Conservation (phyloP, 2,329 filamentous ascomycete genomes). For the Aspergillus melleus region DNA sequence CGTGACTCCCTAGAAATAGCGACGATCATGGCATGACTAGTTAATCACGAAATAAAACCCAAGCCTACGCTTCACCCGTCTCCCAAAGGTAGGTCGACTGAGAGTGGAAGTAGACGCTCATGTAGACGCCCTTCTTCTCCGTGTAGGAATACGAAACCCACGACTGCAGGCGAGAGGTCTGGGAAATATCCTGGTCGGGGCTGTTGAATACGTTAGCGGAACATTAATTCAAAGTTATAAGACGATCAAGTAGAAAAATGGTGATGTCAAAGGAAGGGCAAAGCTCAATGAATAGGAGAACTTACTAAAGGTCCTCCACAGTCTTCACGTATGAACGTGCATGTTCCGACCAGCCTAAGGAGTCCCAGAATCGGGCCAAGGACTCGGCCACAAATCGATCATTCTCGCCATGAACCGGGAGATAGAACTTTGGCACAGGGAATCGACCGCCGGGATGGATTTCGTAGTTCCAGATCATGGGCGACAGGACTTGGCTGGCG, state of each 20-base stretch:
- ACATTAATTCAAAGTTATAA: neutral
- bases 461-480: constrained; percentile 5
- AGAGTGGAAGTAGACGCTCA: constrained; percentile 8
- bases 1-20: too few relatives aligned
- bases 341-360: neutral
- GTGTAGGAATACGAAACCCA: constrained; percentile 10
- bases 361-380: constrained; percentile 1
- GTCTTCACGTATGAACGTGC: neutral
- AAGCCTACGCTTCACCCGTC: too few relatives aligned
- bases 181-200: neutral
- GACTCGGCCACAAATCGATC: neutral
- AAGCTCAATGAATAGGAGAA: neutral
- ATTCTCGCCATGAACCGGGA: constrained; percentile 3
- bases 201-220: neutral
- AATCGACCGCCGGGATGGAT: neutral
- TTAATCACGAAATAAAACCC: too few relatives aligned
- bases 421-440: constrained; percentile 2
- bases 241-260: neutral
- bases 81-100: neutral
- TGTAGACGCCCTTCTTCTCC: constrained; percentile 1
- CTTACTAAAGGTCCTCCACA: neutral
- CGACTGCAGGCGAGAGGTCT: neutral
- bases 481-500: neutral
- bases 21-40: too few relatives aligned
- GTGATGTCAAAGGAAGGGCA: neutral